These are phyloP conservation scores for Epicoccum sorghinum DNA, from an alignment of 2,329 filamentous ascomycete species.

Conservation along the genomic window DNA sequence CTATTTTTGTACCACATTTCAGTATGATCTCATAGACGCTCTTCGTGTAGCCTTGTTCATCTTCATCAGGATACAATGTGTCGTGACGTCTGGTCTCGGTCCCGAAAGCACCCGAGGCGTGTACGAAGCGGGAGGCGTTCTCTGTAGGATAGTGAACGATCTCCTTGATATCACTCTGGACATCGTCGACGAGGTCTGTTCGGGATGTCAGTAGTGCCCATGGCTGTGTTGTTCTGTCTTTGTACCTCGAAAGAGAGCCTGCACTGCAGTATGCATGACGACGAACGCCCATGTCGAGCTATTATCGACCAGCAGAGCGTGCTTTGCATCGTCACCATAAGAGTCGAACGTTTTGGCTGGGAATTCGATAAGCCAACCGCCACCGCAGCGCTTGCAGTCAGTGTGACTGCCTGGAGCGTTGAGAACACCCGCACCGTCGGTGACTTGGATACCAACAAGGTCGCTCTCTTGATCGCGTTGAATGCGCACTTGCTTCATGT, in stretches of 20 bases:
- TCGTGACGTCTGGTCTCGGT: constrained; percentile 13
- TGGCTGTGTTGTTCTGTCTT: no score
- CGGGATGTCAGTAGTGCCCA: neutral
- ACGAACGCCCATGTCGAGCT: constrained; percentile 23
- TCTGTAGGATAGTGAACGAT: constrained; percentile 16
- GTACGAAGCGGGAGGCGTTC: constrained; percentile 5
- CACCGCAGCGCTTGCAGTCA: constrained; percentile 11
- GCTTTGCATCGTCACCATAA: constrained; percentile 12
- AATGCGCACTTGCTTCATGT: constrained; percentile 15
- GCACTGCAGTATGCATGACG: constrained; percentile 19
- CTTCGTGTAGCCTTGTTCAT: constrained; percentile 12
- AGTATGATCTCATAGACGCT: constrained; percentile 24
- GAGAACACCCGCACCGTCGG: constrained; percentile 13
- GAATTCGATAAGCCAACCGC: constrained; percentile 22
- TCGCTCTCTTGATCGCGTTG: constrained; percentile 7
- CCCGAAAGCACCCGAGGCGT: constrained; percentile 7
- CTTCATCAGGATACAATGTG: constrained; percentile 14
- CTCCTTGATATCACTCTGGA: constrained; percentile 22
- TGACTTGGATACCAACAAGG: constrained; percentile 15
- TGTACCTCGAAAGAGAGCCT: constrained; percentile 20
- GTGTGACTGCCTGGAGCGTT: constrained; percentile 11
- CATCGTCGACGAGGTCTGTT: constrained; percentile 21
- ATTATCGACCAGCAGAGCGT: constrained; percentile 16
- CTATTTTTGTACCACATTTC: constrained; percentile 17
- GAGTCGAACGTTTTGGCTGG: constrained; percentile 5